Percentiles rank a stretch among this genome's conserved stretches.
phyloP scores from a whole-genome alignment of 441 rosid genomes.

The Raphanus hybrid region DNA sequence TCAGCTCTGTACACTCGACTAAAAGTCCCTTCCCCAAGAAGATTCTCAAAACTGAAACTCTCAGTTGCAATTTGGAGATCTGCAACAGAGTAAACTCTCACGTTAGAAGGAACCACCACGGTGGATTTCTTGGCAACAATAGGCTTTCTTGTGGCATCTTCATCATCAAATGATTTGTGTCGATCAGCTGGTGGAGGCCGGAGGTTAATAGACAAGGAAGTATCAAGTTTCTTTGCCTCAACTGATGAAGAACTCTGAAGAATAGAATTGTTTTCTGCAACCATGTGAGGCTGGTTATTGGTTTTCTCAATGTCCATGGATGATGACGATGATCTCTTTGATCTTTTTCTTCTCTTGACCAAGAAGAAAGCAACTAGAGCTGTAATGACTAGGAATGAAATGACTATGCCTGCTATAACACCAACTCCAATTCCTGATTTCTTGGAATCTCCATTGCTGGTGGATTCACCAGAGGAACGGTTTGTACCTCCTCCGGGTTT shows the following conservation, averaged over 20 bases:
- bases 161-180: slow-evolving; percentile 81
- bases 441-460: slow-evolving; percentile 38
- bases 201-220: slow-evolving; percentile 64
- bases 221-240: slow-evolving; percentile 59
- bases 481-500: slow-evolving; percentile 52
- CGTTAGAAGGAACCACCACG: slow-evolving; percentile 62
- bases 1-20: slow-evolving; percentile 94
- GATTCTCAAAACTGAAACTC: slow-evolving; percentile 40
- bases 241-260: slow-evolving; percentile 59
- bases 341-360: neutral
- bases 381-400: slow-evolving; percentile 69
- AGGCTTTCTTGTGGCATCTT: slow-evolving; percentile 63
- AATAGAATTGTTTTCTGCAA: slow-evolving; percentile 62
- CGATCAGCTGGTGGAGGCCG: slow-evolving; percentile 86
- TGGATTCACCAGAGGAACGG: slow-evolving; percentile 47
- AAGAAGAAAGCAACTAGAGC: slow-evolving; percentile 72
- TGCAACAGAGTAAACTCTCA: slow-evolving; percentile 74
- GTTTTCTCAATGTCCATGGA: slow-evolving; percentile 72
- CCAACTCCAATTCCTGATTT: slow-evolving; percentile 87
- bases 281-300: slow-evolving; percentile 56
- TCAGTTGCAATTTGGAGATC: slow-evolving; percentile 91
- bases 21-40: slow-evolving; percentile 84
- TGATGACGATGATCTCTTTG: neutral
- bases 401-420: slow-evolving; percentile 75
- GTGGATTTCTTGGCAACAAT: slow-evolving; percentile 22